A percentile compares a stretch with the other conserved stretches of the same genome.
Conservation (phyloP, 1,284 basidiomycete genomes). For the Lignosus rhinocerotis region DNA sequence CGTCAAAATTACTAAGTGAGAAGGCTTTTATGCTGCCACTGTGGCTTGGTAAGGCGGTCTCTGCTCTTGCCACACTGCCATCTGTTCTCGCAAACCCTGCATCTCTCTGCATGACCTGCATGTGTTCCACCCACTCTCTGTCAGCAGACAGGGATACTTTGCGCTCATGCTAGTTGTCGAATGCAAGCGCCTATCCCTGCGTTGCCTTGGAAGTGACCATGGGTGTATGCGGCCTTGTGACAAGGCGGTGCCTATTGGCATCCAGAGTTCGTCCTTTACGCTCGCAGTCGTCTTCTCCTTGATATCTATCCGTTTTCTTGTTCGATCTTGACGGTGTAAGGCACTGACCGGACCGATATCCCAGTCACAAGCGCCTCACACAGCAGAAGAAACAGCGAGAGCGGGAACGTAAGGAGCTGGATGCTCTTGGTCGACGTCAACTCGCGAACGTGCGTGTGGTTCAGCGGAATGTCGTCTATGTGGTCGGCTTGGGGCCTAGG, state of each 20-base stretch:
- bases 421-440: constrained; percentile 83
- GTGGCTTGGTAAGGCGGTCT: background rate
- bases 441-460: constrained; percentile 94
- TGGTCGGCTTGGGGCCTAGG: constrained; percentile 87
- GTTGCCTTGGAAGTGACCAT: background rate
- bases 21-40: background rate
- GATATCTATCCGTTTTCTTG: background rate
- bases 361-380: constrained; percentile 90
- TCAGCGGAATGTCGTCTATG: constrained; percentile 95
- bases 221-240: constrained; percentile 6
- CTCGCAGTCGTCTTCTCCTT: background rate
- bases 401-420: constrained; percentile 95
- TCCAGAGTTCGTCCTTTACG: background rate
- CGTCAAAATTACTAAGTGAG: background rate
- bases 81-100: background rate
- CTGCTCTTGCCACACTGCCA: background rate
- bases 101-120: background rate
- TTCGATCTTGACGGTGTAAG: background rate
- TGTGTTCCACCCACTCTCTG: too few species aligned
- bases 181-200: background rate
- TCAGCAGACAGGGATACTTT: too few species aligned
- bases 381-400: constrained; percentile 95
- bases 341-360: constrained; percentile 16
- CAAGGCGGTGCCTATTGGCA: background rate
- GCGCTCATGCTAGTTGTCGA: background rate